These are phyloP conservation scores for Trapa incisa DNA, from an alignment of 345 rosid genomes.

Conservation along the genomic window DNA sequence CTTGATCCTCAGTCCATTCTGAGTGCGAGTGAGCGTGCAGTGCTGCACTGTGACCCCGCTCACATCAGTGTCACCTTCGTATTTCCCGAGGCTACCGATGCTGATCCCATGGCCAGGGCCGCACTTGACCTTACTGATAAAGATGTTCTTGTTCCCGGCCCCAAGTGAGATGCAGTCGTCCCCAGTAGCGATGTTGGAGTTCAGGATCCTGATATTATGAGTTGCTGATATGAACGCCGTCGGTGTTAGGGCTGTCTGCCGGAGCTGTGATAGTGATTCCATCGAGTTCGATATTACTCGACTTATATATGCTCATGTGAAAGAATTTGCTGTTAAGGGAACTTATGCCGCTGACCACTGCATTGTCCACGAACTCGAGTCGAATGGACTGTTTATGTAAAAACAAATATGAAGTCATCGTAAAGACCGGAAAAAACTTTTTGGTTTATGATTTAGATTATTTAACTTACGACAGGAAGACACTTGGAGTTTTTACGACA, in stretches of 20 bases:
- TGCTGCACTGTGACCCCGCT: conserved; percentile 12
- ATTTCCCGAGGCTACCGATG: conserved; percentile 38
- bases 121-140: neutral
- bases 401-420: neutral
- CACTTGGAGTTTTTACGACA: conserved; percentile 5
- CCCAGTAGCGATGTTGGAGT: conserved; percentile 2
- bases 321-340: conserved; percentile 15
- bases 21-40: conserved; percentile 17
- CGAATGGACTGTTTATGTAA: conserved; percentile 7
- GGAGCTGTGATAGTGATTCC: conserved; percentile 20
- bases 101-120: conserved; percentile 23
- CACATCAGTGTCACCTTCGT: conserved; percentile 17
- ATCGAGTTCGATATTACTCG: conserved; percentile 5
- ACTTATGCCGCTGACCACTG: conserved; percentile 1
- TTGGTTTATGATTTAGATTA: neutral
- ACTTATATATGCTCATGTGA: conserved; percentile 5
- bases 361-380: conserved; percentile 14
- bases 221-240: conserved; percentile 34
- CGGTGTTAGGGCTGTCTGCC: conserved; percentile 30
- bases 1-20: conserved; percentile 33
- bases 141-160: conserved; percentile 1
- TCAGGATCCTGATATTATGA: neutral
- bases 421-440: too few relatives aligned
- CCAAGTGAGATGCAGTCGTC: conserved; percentile 11
- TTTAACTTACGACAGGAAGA: conserved; percentile 14